phyloP scores from a whole-genome alignment of 768 basidiomycete species.

The Phlebiopsis gigantea region DNA sequence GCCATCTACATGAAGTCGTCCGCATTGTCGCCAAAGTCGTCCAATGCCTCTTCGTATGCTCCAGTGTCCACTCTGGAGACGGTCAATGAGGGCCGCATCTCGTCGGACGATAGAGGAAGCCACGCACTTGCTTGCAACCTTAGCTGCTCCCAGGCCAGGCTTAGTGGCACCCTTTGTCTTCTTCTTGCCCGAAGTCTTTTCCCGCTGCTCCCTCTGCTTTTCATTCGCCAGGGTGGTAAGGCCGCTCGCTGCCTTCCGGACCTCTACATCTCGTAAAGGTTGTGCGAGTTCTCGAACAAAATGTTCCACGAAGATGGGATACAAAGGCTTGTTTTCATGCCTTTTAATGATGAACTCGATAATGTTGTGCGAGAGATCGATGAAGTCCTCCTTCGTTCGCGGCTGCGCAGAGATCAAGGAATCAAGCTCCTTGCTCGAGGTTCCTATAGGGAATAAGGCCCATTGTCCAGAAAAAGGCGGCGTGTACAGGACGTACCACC shows the following conservation, averaged over 20 bases:
- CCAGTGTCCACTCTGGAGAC: conserved; percentile 64
- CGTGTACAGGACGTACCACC: conserved; percentile 42
- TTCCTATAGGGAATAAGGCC: conserved; percentile 36
- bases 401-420: conserved; percentile 73
- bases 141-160: conserved; percentile 71
- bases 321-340: conserved; percentile 81
- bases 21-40: conserved; percentile 71
- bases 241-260: conserved; percentile 80
- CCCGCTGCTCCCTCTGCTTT: conserved; percentile 88
- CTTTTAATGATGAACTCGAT: conserved; percentile 71
- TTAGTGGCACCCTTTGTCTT: conserved; percentile 68
- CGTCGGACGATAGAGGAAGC: not conserved
- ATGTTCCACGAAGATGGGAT: conserved; percentile 77
- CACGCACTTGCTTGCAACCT: conserved; percentile 57
- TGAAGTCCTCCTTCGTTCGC: conserved; percentile 86
- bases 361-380: conserved; percentile 65
- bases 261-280: conserved; percentile 85
- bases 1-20: conserved; percentile 89
- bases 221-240: conserved; percentile 89
- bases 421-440: conserved; percentile 65
- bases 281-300: conserved; percentile 70
- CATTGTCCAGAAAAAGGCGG: not conserved
- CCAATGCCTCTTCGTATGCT: conserved; percentile 83
- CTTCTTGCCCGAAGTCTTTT: conserved; percentile 86
- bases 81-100: not conserved